phyloP scores from a whole-genome alignment of 768 basidiomycete genomes.

The Termitomyces titanicus region DNA sequence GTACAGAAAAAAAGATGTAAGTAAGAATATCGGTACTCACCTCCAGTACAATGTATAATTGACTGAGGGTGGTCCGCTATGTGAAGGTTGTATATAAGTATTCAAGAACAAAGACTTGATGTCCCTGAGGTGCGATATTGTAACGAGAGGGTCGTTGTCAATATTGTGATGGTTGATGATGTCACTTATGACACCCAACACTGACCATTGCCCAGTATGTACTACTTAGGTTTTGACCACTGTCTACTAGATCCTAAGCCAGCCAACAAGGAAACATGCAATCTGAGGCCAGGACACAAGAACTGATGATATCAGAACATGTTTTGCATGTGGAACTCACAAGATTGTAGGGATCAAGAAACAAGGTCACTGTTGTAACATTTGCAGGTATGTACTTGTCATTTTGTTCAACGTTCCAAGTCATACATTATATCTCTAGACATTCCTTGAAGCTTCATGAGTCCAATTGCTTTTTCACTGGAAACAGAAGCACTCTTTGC shows the following conservation, averaged over 20 bases:
- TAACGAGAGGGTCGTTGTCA: too few relatives aligned
- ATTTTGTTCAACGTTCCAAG: background rate
- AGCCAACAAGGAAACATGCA: slow-evolving; percentile 2
- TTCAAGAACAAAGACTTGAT: too few relatives aligned
- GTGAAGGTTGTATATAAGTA: too few relatives aligned
- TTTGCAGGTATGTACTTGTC: slow-evolving; percentile 1
- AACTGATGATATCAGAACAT: slow-evolving; percentile 5
- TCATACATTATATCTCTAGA: background rate
- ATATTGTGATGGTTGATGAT: too few relatives aligned
- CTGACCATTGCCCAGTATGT: background rate
- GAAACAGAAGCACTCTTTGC: background rate
- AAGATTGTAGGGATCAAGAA: background rate
- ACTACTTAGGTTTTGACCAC: too few relatives aligned
- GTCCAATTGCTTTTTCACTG: background rate
- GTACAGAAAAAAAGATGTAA: too few relatives aligned
- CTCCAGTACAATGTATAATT: too few relatives aligned
- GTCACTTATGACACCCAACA: too few relatives aligned
- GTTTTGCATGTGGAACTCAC: background rate
- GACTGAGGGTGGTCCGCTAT: too few relatives aligned
- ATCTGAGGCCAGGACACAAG: slow-evolving; percentile 4
- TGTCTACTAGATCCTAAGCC: too few relatives aligned
- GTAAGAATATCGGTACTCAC: too few relatives aligned
- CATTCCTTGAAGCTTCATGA: background rate
- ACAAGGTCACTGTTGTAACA: slow-evolving; percentile 1
- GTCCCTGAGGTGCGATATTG: too few relatives aligned